Conservation (phyloP, 2,329 filamentous ascomycete species). For the Colletotrichum destructivum region DNA sequence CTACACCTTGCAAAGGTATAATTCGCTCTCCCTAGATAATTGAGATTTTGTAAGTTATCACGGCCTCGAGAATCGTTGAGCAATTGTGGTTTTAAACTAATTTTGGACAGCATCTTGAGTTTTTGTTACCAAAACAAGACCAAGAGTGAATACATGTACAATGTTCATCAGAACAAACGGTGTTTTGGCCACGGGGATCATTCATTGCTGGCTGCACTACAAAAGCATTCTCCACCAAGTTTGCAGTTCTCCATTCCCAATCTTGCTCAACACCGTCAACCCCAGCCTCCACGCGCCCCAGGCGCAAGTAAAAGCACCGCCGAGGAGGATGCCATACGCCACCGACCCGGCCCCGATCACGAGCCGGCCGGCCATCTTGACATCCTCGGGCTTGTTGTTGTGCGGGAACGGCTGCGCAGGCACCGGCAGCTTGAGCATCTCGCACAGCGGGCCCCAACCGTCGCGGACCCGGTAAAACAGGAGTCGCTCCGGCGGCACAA, state of each 20-base stretch:
- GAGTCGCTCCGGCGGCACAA: slow-evolving; percentile 47
- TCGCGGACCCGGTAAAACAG: slow-evolving; percentile 47
- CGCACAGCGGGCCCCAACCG: slow-evolving; percentile 54
- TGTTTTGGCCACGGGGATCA: too few relatives aligned
- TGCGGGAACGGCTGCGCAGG: slow-evolving; percentile 50
- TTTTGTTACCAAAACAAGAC: neutral
- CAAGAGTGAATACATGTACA: too few relatives aligned
- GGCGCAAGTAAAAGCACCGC: neutral
- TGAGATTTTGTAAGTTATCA: too few relatives aligned
- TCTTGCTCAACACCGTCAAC: neutral
- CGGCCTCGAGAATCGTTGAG: too few relatives aligned
- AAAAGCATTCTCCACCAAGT: neutral
- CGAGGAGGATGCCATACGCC: slow-evolving; percentile 11
- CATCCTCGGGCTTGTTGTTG: slow-evolving; percentile 47
- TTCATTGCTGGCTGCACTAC: neutral
- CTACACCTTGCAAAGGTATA: too few relatives aligned
- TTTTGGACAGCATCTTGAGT: neutral
- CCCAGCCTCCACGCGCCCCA: slow-evolving; percentile 17
- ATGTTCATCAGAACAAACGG: too few relatives aligned
- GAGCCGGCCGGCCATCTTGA: slow-evolving; percentile 10
- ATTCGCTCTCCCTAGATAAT: too few relatives aligned
- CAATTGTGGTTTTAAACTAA: too few relatives aligned
- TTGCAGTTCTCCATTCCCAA: neutral
- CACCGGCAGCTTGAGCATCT: slow-evolving; percentile 49
- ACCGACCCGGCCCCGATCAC: slow-evolving; percentile 4